A percentile compares a stretch with the other conserved stretches of the same genome.
Evolutionary conservation across 75 land plant species (phyloP).

Genomic region (Isoetes taiwanensis): DNA sequence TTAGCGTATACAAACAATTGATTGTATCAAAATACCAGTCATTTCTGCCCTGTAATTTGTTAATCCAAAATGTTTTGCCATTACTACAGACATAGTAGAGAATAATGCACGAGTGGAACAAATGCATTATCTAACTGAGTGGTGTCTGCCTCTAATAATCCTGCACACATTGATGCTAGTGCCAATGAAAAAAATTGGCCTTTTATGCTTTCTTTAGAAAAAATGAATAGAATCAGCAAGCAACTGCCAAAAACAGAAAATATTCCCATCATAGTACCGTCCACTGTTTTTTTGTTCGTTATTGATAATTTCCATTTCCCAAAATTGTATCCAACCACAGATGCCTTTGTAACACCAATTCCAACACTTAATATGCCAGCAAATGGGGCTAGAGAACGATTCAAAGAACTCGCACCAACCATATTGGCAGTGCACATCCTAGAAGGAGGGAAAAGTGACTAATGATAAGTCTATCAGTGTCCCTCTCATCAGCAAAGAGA

Average conservation of each 20-base stretch:
- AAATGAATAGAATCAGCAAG: slow-evolving; percentile 46
- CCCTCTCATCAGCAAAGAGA: background rate
- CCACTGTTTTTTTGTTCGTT: slow-evolving; percentile 55
- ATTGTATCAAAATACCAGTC: no score
- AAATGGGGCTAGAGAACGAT: slow-evolving; percentile 86
- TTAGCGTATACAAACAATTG: no score
- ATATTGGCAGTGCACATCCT: slow-evolving; percentile 92
- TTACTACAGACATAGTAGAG: slow-evolving; percentile 69
- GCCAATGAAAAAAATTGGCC: slow-evolving; percentile 14
- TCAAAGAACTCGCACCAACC: slow-evolving; percentile 55
- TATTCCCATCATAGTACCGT: slow-evolving; percentile 93
- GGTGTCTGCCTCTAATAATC: slow-evolving; percentile 82
- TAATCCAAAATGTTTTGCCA: no score
- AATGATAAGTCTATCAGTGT: slow-evolving; percentile 1
- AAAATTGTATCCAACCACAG: slow-evolving; percentile 24
- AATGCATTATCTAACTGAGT: slow-evolving; percentile 86
- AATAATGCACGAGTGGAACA: slow-evolving; percentile 76
- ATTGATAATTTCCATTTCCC: slow-evolving; percentile 1
- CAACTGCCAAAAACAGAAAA: slow-evolving; percentile 35
- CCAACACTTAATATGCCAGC: slow-evolving; percentile 97
- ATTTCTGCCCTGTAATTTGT: no score
- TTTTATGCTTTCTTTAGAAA: slow-evolving; percentile 46
- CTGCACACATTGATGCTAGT: slow-evolving; percentile 46
- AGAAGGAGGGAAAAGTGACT: slow-evolving; percentile 91
- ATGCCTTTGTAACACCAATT: slow-evolving; percentile 77